Evolutionary conservation across 139 green algal genomes (phyloP).

Genomic region (Chlamydomonas sphaeroides): DNA sequence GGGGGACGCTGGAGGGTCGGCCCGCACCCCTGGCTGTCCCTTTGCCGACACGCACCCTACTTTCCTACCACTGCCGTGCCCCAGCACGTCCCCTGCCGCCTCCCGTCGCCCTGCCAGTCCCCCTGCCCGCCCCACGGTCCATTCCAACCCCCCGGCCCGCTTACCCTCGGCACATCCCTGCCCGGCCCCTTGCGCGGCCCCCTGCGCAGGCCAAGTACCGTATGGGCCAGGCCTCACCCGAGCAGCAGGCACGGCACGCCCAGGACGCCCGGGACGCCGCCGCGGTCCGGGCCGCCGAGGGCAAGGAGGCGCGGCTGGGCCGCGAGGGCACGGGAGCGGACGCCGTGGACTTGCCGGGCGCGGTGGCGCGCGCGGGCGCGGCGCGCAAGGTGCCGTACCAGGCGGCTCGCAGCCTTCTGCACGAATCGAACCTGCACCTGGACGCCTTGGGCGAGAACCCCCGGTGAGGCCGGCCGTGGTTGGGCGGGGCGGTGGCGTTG

Average conservation of each 20-base stretch:
- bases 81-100: no score
- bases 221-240: background rate
- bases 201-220: conserved; percentile 44
- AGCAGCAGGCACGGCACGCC: background rate
- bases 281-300: background rate
- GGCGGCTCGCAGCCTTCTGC: conserved; percentile 41
- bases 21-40: no score
- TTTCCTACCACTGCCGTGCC: no score
- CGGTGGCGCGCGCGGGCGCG: background rate
- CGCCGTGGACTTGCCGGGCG: background rate
- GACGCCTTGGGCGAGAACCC: conserved; percentile 57
- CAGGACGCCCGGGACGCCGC: background rate
- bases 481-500: no score
- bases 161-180: no score
- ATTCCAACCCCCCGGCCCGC: no score
- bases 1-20: no score
- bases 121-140: no score
- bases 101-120: no score
- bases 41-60: no score
- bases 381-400: conserved; percentile 36
- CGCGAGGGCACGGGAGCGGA: background rate
- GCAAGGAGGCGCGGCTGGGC: background rate
- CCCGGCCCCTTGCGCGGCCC: no score
- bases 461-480: conserved; percentile 24
- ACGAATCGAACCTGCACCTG: conserved; percentile 56